Base-by-base conservation (phyloP, 2,329 filamentous ascomycete species). In the Fusarium domesticum region DNA sequence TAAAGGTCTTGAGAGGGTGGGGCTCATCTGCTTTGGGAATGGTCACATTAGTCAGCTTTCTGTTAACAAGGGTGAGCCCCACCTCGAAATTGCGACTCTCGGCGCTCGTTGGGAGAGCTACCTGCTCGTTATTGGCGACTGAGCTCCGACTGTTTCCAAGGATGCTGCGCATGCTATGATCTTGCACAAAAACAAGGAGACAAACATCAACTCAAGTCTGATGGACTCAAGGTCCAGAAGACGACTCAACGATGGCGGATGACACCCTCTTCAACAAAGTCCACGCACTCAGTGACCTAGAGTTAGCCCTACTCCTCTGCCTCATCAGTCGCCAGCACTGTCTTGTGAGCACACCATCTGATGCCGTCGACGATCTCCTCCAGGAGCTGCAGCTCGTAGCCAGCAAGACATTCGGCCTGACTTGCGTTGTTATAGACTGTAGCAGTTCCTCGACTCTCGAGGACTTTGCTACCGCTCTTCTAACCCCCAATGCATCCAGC, bases 291-390 rank as follows among this genome's bases (percentile, higher is more conserved):
- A 87, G 85, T 60, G 91, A 96, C 70, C 76, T 96, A 32, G 91
- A 96, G 69, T 80, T 97, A 47, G 93, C 92, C 18, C 72, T 87
- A 12, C 76, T 97, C 32, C 79, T 96, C 39, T 91, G 86, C 62
- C 78, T 97, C 39, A 77, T 90, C 50, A 83, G 84, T 47, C 79
- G 84, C 54, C 87, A 96, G 66, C 91, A 97, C 66, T 96, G 89
- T 70, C 83, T 97, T 57, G 82, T 97, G 61, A 85, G 89, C 67
- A 87, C 88, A 14, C 78, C 83, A 3, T 64, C 71, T 5, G 70
- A 78, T 28, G 70, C 73, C 40, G 69, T 92, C 44, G 76, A 86
- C 64, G 77, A 83, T 53, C 73, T 95, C n/a, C 76, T 84, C 34
- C 76, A 81, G 40, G 89, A 95, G 66, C 72, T 96, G 17, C 77